A percentile compares a stretch with the other conserved stretches of the same genome.
Evolutionary conservation across 164 flowering plant species (phyloP).

Genomic region (Magnolia officinalis): DNA sequence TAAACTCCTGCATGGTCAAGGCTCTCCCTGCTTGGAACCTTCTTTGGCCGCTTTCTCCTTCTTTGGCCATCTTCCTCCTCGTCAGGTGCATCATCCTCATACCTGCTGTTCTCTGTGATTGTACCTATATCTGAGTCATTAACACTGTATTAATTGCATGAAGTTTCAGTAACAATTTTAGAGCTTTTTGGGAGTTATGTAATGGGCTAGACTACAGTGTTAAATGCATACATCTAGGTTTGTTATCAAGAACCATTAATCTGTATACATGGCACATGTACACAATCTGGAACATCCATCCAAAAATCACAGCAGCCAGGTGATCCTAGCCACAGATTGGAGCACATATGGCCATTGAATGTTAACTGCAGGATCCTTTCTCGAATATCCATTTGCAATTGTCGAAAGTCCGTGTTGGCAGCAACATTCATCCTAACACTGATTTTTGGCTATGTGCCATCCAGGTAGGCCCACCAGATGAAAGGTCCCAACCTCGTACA

Average conservation of each 20-base stretch:
- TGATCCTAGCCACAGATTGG: not conserved
- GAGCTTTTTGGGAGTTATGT: not conserved
- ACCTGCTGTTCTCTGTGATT: conserved; percentile 43
- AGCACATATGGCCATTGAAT: not conserved
- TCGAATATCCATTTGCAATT: not conserved
- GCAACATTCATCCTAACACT: not conserved
- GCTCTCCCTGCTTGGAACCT: conserved; percentile 54
- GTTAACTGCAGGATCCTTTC: not conserved
- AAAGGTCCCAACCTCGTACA: not conserved
- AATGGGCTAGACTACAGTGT: not conserved
- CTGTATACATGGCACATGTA: not conserved
- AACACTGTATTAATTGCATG: conserved; percentile 1
- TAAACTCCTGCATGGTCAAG: conserved; percentile 57
- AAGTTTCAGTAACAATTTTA: conserved; percentile 3
- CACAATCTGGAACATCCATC: not conserved
- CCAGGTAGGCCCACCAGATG: not conserved
- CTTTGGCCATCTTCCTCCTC: conserved; percentile 98
- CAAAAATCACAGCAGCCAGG: not conserved
- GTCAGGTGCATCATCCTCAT: conserved; percentile 79
- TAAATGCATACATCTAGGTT: not conserved
- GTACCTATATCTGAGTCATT: conserved; percentile 40
- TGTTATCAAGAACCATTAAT: not conserved
- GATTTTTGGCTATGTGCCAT: not conserved
- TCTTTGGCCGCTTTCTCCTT: conserved; percentile 87
- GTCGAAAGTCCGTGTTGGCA: not conserved